Base-by-base conservation (phyloP, 31 red algal species). In the Endocladia muricata region DNA sequence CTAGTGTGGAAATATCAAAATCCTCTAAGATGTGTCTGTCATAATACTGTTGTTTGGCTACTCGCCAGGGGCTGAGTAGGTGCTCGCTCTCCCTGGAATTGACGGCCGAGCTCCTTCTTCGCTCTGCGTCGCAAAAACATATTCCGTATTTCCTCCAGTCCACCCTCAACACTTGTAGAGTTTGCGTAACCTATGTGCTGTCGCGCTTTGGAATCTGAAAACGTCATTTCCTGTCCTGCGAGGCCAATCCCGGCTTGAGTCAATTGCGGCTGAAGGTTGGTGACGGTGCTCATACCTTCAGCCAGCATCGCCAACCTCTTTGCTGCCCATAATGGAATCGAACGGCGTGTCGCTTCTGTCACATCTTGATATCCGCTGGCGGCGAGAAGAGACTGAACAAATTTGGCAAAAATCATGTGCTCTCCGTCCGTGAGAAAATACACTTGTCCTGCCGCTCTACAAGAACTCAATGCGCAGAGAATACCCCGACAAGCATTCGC, bases 401-500 rank as follows among this genome's bases (percentile, higher is more conserved):
- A 87, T 31, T 60, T 30, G 9, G 22, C 32, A 44, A 77, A 87
- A 34, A 48, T 49, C 35, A 87, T 43, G 11, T 41, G 36, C 26
- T 32, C 56, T 26, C 83, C 83, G 72, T 87, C 83, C 25, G 74
- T 87, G 47, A 73, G 51, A 59, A 31, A 87, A 55, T 55, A 70
- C 38, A 47, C 33, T 47, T 61, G 41, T n/a, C 83, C 41, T 4
- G 63, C 60, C 61, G 9, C 37, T 58, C 55, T 60, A n/a, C n/a
- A n/a, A 15, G 28, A 31, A 33, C 72, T 61, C 41, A 87, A 78
- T n/a, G 48, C 72, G 44, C 71, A 76, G 13, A 72, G 28, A 1
- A 87, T 52, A 3, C 60, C 83, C 36, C 68, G 73, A 71, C 83
- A 87, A 21, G 83, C 83, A 68, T 87, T 87, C 36, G 51, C 2